phyloP scores from a whole-genome alignment of 371 early-diverging fungal species.

The Syncephalastrum contaminatum region DNA sequence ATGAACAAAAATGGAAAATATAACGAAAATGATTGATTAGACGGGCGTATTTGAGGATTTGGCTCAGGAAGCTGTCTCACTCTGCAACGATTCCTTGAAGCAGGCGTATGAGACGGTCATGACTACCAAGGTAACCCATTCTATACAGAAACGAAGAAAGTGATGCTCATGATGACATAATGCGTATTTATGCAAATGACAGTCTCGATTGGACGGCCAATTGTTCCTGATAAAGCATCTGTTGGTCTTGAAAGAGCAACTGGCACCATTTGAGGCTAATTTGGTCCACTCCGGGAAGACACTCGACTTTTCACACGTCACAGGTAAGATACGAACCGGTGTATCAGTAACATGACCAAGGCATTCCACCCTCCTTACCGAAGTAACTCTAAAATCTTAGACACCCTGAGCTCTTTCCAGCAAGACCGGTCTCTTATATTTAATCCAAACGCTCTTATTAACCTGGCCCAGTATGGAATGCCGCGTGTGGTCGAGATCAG shows the following conservation, averaged over 20 bases:
- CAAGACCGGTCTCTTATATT: conserved; percentile 40
- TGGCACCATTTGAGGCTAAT: conserved; percentile 73
- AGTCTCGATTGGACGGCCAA: conserved; percentile 68
- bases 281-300: conserved; percentile 71
- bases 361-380: neutral
- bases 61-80: conserved; percentile 77
- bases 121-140: conserved; percentile 25
- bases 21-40: conserved; percentile 17
- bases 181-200: conserved; percentile 3
- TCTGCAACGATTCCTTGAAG: conserved; percentile 64
- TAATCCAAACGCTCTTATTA: conserved; percentile 48
- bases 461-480: conserved; percentile 59
- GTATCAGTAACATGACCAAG: conserved; percentile 14
- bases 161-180: neutral
- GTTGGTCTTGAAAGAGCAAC: conserved; percentile 77
- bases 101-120: conserved; percentile 48
- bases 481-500: conserved; percentile 59
- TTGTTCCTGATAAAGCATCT: conserved; percentile 82
- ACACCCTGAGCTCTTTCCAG: conserved; percentile 41
- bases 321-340: conserved; percentile 34
- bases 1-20: too few relatives aligned
- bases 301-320: conserved; percentile 65
- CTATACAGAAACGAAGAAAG: neutral
- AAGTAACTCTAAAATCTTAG: conserved; percentile 9
- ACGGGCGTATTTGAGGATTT: conserved; percentile 78